Base-by-base conservation (phyloP, 2,329 filamentous ascomycete species). In the Aureobasidium mangrovei region DNA sequence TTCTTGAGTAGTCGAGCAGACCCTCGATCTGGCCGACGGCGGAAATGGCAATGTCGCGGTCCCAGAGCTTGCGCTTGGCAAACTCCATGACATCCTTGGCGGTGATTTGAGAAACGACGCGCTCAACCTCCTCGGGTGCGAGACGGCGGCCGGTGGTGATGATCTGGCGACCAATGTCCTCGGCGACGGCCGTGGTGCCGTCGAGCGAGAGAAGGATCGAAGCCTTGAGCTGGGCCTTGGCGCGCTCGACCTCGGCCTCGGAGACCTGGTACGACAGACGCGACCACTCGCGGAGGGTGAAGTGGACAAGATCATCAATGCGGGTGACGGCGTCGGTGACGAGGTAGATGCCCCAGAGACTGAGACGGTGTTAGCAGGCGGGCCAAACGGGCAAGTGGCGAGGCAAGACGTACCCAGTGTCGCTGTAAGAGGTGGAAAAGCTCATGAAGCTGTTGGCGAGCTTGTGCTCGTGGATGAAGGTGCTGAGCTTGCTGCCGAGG, bases 391-490 rank as follows among this genome's bases (percentile, higher is more conserved):
- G 12, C 28, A 27, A 7, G 7, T 29, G 39, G 27, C 9, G 24
- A 4, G 24, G 31, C 18, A 28, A 41, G 49, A 71, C 84, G 74
- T 82, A 95, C 90, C 91, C 93, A 71, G 93, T 98, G 74, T 98
- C 93, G 70, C 91, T 97, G 78, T 98, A 98, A 80, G 89, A 95
- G 63, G 93, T 98, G 62, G 91, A 96, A 79, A 98, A 98, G 79
- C 88, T 95, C 94, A 98, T 98, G 82, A 96, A 98, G 83, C 91
- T 96, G 80, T 95, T 98, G 74, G 93, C 93, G 59, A 98, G 82
- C 72, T 91, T 85, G 77, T 97, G 83, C 76, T 95, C 85, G 80
- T 94, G 88, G 63, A 98, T 85, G 67, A 93, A 89, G 62, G 86
- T 84, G 79, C 89, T 95, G 66, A 98, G 88, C 82, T 94, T 96